Percentiles rank a stretch among this genome's conserved stretches.
Evolutionary conservation across 768 basidiomycete genomes (phyloP).

Genomic region (Mycena vitilis): DNA sequence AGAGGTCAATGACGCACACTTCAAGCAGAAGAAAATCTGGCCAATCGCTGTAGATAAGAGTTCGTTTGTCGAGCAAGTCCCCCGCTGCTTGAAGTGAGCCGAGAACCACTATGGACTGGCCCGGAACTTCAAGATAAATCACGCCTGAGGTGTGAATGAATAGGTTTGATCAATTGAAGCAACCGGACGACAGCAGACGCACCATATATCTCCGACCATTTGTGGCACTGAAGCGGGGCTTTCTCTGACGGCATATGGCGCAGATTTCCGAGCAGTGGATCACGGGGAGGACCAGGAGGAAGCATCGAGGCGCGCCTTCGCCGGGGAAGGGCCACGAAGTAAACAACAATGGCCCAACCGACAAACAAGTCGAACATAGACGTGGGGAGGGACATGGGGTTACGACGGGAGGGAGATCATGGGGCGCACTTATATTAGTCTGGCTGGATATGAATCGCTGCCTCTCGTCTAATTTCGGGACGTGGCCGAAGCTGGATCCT

Average conservation of each 20-base stretch:
- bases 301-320: not conserved
- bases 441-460: no score
- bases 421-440: no score
- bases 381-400: no score
- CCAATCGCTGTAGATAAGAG: constrained; percentile 50
- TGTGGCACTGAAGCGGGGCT: constrained; percentile 5
- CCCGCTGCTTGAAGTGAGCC: constrained; percentile 49
- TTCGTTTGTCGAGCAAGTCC: constrained; percentile 56
- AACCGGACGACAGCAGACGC: not conserved
- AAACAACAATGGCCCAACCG: not conserved
- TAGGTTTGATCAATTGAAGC: not conserved
- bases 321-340: not conserved
- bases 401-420: no score
- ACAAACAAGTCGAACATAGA: no score
- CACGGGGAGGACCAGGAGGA: constrained; percentile 16
- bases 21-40: constrained; percentile 40
- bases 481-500: no score
- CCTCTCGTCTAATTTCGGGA: no score
- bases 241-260: constrained; percentile 3
- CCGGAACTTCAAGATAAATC: constrained; percentile 38
- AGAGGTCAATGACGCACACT: constrained; percentile 22
- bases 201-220: constrained; percentile 20
- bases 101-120: constrained; percentile 42
- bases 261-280: constrained; percentile 16
- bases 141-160: constrained; percentile 27